Percentiles rank a stretch among this genome's conserved stretches.
Evolutionary conservation across 2,329 filamentous ascomycete species (phyloP).

Genomic region (Trichoderma citrinoviride): DNA sequence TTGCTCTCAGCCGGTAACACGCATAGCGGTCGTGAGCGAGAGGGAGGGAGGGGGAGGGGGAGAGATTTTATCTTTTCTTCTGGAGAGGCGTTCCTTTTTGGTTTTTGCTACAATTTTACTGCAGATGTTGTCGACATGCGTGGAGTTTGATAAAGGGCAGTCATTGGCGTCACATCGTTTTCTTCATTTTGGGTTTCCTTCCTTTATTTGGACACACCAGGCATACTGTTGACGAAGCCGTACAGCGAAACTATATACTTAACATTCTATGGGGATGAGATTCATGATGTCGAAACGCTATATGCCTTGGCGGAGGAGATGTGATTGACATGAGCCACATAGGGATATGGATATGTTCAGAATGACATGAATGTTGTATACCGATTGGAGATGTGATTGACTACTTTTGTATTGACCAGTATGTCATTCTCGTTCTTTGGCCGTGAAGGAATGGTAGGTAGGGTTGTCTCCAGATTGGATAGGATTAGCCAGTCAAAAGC

Average conservation of each 20-base stretch:
- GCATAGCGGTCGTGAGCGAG: background rate
- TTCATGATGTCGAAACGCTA: background rate
- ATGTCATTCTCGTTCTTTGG: too few relatives aligned
- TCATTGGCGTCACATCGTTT: constrained; percentile 21
- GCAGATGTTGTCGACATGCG: constrained; percentile 20
- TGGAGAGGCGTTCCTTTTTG: background rate
- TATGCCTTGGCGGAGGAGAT: background rate
- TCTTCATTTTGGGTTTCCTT: background rate
- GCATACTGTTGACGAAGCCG: background rate
- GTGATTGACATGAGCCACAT: background rate
- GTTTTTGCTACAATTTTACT: background rate
- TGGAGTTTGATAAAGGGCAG: constrained; percentile 26
- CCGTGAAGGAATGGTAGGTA: too few relatives aligned
- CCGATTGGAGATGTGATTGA: background rate
- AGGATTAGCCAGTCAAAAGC: too few relatives aligned
- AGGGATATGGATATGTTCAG: background rate
- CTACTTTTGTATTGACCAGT: background rate
- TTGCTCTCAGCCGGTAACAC: background rate
- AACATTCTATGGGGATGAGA: background rate
- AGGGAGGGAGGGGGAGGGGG: background rate
- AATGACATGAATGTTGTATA: background rate
- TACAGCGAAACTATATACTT: constrained; percentile 4
- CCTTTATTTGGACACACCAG: background rate
- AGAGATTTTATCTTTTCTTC: background rate
- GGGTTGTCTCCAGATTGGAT: too few relatives aligned